These are phyloP conservation scores for Ophiocordyceps australis DNA, from an alignment of 2,329 filamentous ascomycete species.

Conservation along the genomic window DNA sequence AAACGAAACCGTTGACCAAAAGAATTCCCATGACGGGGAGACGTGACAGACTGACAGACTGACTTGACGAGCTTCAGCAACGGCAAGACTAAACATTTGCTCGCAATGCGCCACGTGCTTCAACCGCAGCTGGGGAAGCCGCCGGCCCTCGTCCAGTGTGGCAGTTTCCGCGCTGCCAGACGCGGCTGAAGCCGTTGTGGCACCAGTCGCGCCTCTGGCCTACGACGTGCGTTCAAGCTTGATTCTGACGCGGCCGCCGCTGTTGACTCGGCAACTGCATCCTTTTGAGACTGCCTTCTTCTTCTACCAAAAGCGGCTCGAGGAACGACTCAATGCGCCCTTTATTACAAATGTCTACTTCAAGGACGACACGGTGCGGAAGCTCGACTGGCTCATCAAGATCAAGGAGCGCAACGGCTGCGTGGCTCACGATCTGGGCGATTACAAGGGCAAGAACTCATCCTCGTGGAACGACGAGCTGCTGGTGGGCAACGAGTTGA, in stretches of 20 bases:
- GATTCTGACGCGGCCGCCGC: conserved; percentile 72
- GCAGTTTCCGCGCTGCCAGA: conserved; percentile 10
- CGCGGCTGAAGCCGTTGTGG: conserved; percentile 5
- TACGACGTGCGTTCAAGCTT: conserved; percentile 46
- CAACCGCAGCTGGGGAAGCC: conserved; percentile 8
- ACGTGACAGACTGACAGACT: too few relatives aligned
- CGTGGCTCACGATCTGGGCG: conserved; percentile 67
- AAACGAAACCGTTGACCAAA: too few relatives aligned
- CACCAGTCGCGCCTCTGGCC: conserved; percentile 6
- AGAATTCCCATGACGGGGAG: too few relatives aligned
- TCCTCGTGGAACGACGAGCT: conserved; percentile 87
- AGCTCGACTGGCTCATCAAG: conserved; percentile 83
- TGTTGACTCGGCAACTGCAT: conserved; percentile 68
- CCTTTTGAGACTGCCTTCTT: conserved; percentile 86
- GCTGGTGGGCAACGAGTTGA: conserved; percentile 52
- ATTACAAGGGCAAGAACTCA: conserved; percentile 53
- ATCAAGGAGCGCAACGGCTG: conserved; percentile 54
- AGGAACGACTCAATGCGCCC: conserved; percentile 75
- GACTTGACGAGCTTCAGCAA: background rate
- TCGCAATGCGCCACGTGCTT: conserved; percentile 16
- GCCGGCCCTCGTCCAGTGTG: conserved; percentile 12
- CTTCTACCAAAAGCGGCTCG: conserved; percentile 93
- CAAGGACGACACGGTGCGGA: conserved; percentile 70
- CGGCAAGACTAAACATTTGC: conserved; percentile 15
- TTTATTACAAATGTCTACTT: conserved; percentile 91